Evolutionary conservation across 2,329 filamentous ascomycete species (phyloP), one percentile per base, ranked within the genome.

Genomic region (Pseudogymnoascus verrucosus): DNA sequence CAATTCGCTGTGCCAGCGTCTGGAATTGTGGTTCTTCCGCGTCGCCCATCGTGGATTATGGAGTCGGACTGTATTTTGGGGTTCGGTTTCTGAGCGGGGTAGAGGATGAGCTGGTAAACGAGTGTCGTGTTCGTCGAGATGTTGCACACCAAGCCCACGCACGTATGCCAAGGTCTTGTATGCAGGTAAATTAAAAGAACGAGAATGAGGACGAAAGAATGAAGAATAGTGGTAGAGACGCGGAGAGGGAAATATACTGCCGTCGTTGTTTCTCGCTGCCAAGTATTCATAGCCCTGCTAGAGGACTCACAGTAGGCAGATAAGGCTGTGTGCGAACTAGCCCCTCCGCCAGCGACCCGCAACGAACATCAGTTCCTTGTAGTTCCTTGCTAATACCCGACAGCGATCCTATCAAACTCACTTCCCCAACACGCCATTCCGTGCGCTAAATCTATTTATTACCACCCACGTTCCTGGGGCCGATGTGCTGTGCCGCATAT

Each of bases 1-100:
- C 84, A 66, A 88, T 88, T 62, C 85, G 80, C 73, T 87, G 84
- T 4, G 83, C 80, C 26, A 88, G 78, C 6, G 81, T 82, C 64
- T 77, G 85, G 73, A 85, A 87, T 66, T 82, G 82, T 40, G 84
- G 84, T 70, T 87, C 85, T 69, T 86, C 83, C 51, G 80, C 77
- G 62, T 88, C 85, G 6, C 83, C 79, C 85, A 88, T 88, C 64
- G 61, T 68, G 63, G 26, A 40, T 40, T 57, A 57, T 57, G 11
- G 34, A 14, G 11, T 36, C 51, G 51, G 5, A 36, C 11, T 10
- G 16, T 57, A 57, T 57, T 14, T 34, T 34, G 26, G 34, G 51
- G 51, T 57, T 34, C 51, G 51, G 28, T 57, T 34, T 36, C 26
- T 57, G 28, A 21, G 51, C 51, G 51, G 51, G 51, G 51, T 57